Conservation (phyloP, 2,329 filamentous ascomycete genomes). For the Trichothecium roseum region DNA sequence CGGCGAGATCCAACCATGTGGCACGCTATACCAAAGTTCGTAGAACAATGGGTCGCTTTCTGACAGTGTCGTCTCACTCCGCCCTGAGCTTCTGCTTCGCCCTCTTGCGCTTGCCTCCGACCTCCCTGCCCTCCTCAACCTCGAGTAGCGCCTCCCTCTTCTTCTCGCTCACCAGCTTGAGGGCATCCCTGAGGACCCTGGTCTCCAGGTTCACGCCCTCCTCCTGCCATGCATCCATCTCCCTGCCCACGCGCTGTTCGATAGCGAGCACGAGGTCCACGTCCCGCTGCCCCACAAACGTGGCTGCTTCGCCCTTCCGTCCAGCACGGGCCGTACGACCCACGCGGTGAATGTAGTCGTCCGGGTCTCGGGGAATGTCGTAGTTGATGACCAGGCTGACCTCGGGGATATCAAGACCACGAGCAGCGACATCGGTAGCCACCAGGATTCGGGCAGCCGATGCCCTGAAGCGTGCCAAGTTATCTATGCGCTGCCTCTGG, state of each 20-base stretch:
- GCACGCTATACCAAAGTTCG: no score
- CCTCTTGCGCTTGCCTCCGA: constrained; percentile 70
- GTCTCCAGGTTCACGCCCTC: constrained; percentile 92
- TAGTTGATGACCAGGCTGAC: constrained; percentile 90
- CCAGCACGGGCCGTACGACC: constrained; percentile 92
- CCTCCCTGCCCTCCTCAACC: constrained; percentile 86
- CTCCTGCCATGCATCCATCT: constrained; percentile 79
- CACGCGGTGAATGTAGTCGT: constrained; percentile 95
- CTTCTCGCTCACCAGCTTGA: constrained; percentile 91
- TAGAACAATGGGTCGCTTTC: no score
- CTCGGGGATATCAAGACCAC: constrained; percentile 90
- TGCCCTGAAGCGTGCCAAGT: constrained; percentile 85
- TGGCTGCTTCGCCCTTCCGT: constrained; percentile 69
- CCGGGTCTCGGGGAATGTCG: constrained; percentile 88
- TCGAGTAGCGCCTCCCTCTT: constrained; percentile 85
- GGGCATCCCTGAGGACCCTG: constrained; percentile 69
- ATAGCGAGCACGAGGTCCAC: constrained; percentile 86
- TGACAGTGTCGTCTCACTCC: constrained; percentile 9
- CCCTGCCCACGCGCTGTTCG: constrained; percentile 66
- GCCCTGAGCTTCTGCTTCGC: constrained; percentile 45
- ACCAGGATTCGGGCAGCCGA: constrained; percentile 81
- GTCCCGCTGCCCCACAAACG: constrained; percentile 86
- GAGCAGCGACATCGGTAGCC: constrained; percentile 87
- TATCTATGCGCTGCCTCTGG: constrained; percentile 75
- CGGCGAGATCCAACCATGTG: no score